phyloP scores from a whole-genome alignment of 306 rosid species.

The Senna siamea region DNA sequence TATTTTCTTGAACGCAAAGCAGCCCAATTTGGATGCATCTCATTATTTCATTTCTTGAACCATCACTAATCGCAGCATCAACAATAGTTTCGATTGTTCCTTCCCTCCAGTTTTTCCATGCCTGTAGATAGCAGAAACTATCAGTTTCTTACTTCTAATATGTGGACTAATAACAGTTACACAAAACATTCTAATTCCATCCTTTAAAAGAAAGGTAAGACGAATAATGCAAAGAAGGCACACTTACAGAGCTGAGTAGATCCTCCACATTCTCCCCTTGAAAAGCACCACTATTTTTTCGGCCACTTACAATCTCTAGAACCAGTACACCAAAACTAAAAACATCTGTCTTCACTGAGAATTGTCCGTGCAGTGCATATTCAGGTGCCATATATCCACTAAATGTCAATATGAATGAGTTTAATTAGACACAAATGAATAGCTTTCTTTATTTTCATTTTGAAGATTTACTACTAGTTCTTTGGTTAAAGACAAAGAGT shows the following conservation, averaged over 20 bases:
- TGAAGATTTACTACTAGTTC: background rate
- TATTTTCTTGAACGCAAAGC: conserved; percentile 58
- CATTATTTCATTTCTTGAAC: conserved; percentile 32
- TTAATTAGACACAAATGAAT: background rate
- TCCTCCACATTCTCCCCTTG: conserved; percentile 31
- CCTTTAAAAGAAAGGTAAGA: background rate
- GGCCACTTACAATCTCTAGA: conserved; percentile 59
- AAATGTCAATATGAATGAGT: background rate
- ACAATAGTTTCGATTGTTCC: conserved; percentile 40
- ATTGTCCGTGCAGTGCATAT: conserved; percentile 46
- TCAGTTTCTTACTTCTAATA: background rate
- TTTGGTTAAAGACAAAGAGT: background rate
- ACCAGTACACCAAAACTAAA: conserved; percentile 58
- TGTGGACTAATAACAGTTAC: background rate
- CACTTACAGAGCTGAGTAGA: conserved; percentile 54
- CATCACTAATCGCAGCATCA: conserved; percentile 39
- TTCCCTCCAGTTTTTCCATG: conserved; percentile 58
- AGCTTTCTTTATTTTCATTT: background rate
- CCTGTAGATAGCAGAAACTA: conserved; percentile 34
- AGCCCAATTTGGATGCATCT: conserved; percentile 70
- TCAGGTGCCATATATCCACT: conserved; percentile 76
- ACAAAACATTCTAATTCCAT: background rate
- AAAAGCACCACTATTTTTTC: conserved; percentile 27
- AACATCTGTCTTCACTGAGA: conserved; percentile 52
- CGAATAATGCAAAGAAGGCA: background rate